These are phyloP conservation scores for Ramularia endophylla DNA, from an alignment of 2,329 filamentous ascomycete species.

Conservation along the genomic window DNA sequence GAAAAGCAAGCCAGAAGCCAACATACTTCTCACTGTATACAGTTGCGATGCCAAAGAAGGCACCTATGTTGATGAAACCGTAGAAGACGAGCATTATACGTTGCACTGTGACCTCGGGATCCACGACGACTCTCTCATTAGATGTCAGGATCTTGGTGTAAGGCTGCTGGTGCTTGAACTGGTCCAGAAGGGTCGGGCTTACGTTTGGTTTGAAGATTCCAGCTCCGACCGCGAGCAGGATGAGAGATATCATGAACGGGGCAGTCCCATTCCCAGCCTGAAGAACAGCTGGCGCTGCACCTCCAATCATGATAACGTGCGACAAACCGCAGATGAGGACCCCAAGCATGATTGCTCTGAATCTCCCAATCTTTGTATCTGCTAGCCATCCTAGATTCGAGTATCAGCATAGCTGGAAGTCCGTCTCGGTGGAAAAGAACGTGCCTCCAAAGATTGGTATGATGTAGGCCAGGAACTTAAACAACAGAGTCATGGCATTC, in stretches of 20 bases:
- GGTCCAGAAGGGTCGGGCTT: conserved; percentile 42
- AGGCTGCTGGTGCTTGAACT: conserved; percentile 36
- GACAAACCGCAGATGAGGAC: too few relatives aligned
- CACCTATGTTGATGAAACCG: conserved; percentile 65
- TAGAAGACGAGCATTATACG: conserved; percentile 59
- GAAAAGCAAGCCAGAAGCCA: conserved; percentile 60
- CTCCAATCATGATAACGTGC: too few relatives aligned
- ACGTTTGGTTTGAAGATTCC: conserved; percentile 79
- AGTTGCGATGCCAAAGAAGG: conserved; percentile 60
- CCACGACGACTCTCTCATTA: conserved; percentile 42
- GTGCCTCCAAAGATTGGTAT: conserved; percentile 43
- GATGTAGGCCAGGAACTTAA: conserved; percentile 53
- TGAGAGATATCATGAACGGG: conserved; percentile 55
- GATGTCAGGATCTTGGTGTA: conserved; percentile 32
- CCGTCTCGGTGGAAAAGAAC: too few relatives aligned
- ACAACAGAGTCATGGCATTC: conserved; percentile 50
- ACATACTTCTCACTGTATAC: conserved; percentile 60
- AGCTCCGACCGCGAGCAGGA: conserved; percentile 50
- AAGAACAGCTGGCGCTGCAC: conserved; percentile 19
- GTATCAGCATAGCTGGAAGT: too few relatives aligned
- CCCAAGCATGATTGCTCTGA: too few relatives aligned
- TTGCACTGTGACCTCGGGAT: conserved; percentile 41
- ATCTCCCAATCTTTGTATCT: too few relatives aligned
- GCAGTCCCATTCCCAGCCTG: conserved; percentile 17
- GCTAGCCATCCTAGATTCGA: too few relatives aligned